Evolutionary conservation across 1,139 yeast species (phyloP), one percentile per base, ranked within the genome.

Genomic region (Magnusiomyces suaveolens): DNA sequence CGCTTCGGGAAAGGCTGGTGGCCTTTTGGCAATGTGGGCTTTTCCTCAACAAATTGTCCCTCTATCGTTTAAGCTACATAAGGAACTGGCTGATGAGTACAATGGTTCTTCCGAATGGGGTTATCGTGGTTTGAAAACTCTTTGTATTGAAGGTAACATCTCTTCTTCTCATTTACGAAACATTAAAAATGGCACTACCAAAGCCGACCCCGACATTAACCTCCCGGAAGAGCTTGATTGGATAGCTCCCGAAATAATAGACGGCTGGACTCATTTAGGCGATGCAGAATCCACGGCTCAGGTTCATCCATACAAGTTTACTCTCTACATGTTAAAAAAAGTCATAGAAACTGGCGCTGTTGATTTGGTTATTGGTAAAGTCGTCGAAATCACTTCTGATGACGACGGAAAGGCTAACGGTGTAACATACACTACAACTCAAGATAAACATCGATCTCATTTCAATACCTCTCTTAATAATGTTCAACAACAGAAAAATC

Each of bases 1-100:
- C 44, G 98, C 98, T 20, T 82, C 90, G 44, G 98, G 98, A 54
- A 92, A 92, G 64, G 98, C 98, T 2, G 98, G 98, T 44, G 98
- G 98, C 0, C 74, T 92, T 52, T 72, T 92, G 55, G 97, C 97
- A 0, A 76, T 87, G 46, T 89, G 97, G 95, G 97, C 97, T 0
- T 92, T 92, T 68, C 98, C 98, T 0, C 90, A 86, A 64, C 96
- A 88, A 68, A 82, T 92, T 54, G 97, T 90, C 3, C 95, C 96
- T 0, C 75, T 92, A 56, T 84, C 95, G 49, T 92, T 89, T 71
- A 79, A 80, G 60, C 76, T 92, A 59, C 98, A 92, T 71, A 89
- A 86, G 64, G 84, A 89, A 58, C 75, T 92, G 53, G 80, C 95
- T 6, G 82, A 84, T 59, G 77, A 82, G 68, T 87, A 82, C 68